phyloP scores from a whole-genome alignment of 192 early-diverging fungal genomes.

The Oehlia diaphana region DNA sequence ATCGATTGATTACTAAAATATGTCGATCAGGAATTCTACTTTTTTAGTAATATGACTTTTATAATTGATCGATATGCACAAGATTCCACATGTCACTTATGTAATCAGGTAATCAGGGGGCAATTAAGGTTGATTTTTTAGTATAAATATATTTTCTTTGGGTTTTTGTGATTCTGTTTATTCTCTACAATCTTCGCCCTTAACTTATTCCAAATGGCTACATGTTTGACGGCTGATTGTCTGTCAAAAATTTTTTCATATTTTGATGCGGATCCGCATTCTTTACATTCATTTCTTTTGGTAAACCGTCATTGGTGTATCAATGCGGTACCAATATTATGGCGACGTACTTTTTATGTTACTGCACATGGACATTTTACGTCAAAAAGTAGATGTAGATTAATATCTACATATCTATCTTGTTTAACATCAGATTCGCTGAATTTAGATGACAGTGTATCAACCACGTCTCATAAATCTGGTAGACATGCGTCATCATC shows the following conservation, averaged over 20 bases:
- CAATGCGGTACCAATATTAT: neutral
- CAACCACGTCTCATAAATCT: neutral
- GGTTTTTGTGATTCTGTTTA: neutral
- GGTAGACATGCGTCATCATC: too few species aligned
- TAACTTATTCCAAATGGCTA: neutral
- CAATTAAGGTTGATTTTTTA: too few species aligned
- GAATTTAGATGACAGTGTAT: neutral
- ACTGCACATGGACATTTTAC: neutral
- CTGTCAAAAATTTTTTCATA: neutral
- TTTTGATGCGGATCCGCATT: neutral
- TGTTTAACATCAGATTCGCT: neutral
- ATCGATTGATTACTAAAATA: too few species aligned
- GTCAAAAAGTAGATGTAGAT: constrained; percentile 10
- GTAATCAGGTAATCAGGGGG: too few species aligned
- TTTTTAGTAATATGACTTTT: too few species aligned
- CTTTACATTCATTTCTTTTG: constrained; percentile 22
- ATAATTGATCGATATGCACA: too few species aligned
- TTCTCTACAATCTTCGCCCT: neutral
- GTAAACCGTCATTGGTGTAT: constrained; percentile 7
- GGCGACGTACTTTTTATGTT: constrained; percentile 6
- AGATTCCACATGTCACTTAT: too few species aligned
- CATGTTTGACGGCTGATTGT: constrained; percentile 7
- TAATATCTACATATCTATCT: neutral
- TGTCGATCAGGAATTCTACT: too few species aligned
- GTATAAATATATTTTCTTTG: too few species aligned